These are phyloP conservation scores for Gleditsia sinensis DNA, from an alignment of 306 rosid genomes.

Conservation along the genomic window DNA sequence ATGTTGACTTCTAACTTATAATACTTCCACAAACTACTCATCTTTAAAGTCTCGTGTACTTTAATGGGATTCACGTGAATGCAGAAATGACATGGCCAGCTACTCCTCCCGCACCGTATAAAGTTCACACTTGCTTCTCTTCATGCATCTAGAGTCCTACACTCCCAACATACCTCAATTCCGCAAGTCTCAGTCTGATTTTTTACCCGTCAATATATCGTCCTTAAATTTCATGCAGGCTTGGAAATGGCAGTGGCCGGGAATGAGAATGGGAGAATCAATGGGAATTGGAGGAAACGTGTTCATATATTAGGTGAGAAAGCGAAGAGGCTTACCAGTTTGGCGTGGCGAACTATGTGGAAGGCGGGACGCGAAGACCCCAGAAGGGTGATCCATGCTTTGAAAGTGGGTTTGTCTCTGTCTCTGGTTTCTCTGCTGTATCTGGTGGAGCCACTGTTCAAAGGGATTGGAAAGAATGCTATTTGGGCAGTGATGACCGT, in stretches of 20 bases:
- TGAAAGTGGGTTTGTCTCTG: conserved; percentile 84
- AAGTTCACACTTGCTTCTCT: conserved; percentile 39
- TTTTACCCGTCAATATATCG: conserved; percentile 52
- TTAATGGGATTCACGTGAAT: conserved; percentile 65
- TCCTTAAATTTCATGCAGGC: conserved; percentile 61
- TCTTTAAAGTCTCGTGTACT: conserved; percentile 32
- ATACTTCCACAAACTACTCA: conserved; percentile 37
- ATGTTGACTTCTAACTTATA: conserved; percentile 35
- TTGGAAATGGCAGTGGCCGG: conserved; percentile 51
- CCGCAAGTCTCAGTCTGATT: too few relatives aligned
- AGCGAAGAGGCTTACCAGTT: conserved; percentile 45
- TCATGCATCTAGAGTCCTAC: conserved; percentile 18
- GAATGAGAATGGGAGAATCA: conserved; percentile 36
- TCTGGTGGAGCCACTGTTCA: conserved; percentile 67
- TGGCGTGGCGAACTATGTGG: conserved; percentile 59
- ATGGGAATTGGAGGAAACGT: conserved; percentile 41
- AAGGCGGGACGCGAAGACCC: conserved; percentile 85
- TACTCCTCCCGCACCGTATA: conserved; percentile 40
- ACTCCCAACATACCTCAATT: conserved; percentile 34
- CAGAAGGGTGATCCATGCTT: conserved; percentile 75
- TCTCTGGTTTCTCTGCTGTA: conserved; percentile 77
- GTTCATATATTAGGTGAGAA: conserved; percentile 44
- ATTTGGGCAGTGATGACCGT: conserved; percentile 98
- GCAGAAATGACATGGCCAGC: conserved; percentile 44
- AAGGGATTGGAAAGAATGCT: conserved; percentile 71